These are phyloP conservation scores for Podaxis sp. DNA, from an alignment of 768 basidiomycete genomes.

Conservation along the genomic window DNA sequence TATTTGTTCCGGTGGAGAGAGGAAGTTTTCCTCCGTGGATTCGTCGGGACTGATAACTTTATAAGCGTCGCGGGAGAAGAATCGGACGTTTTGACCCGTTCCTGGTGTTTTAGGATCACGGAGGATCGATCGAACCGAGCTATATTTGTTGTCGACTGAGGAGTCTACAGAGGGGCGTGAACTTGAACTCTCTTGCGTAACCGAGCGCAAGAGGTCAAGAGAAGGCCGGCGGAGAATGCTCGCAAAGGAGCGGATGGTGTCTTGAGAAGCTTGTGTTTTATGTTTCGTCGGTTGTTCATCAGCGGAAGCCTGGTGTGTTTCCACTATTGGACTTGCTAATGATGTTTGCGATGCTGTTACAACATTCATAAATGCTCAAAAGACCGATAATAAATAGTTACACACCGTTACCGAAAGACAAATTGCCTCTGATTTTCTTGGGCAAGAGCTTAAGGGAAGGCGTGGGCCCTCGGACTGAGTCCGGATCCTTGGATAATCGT, in stretches of 20 bases:
- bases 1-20: constrained; percentile 29
- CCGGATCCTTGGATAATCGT: constrained; percentile 48
- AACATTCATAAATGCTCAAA: not conserved
- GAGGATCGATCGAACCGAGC: constrained; percentile 71
- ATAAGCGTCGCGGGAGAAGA: constrained; percentile 71
- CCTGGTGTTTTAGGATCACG: constrained; percentile 71
- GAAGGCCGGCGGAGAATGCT: constrained; percentile 35
- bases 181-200: constrained; percentile 20
- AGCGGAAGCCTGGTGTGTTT: constrained; percentile 9
- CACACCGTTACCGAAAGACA: constrained; percentile 20
- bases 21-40: constrained; percentile 44
- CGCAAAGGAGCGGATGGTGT: constrained; percentile 26
- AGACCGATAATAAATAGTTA: constrained; percentile 22
- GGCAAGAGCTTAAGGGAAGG: constrained; percentile 40
- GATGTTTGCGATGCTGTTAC: constrained; percentile 12
- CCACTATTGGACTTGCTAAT: constrained; percentile 14
- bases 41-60: constrained; percentile 65
- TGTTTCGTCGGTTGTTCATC: constrained; percentile 33
- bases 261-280: constrained; percentile 28
- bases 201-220: constrained; percentile 37
- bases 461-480: constrained; percentile 32
- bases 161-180: constrained; percentile 17
- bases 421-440: constrained; percentile 50
- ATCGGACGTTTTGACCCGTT: constrained; percentile 77
- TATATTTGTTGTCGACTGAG: constrained; percentile 33